Percentiles rank a stretch among this genome's conserved stretches.
Evolutionary conservation across 345 rosid species (phyloP).

Genomic region (Brassica juncea): DNA sequence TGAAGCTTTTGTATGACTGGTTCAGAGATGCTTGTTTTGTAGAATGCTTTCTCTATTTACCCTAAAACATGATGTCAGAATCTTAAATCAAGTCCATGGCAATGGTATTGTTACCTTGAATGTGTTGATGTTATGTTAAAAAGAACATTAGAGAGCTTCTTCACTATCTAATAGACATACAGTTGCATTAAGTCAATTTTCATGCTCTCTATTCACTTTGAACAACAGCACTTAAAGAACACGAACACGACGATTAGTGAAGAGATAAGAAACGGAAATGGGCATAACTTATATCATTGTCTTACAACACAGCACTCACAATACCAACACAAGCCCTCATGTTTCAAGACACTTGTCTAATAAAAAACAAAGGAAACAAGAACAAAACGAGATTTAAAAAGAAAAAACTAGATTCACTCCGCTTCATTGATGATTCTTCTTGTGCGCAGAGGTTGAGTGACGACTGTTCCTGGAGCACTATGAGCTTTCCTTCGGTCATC

Average conservation of each 20-base stretch:
- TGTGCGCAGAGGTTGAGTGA: conserved; percentile 56
- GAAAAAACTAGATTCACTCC: conserved; percentile 46
- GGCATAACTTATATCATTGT: background rate
- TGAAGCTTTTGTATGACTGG: conserved; percentile 25
- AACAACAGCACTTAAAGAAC: too few species aligned
- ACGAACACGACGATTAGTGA: too few species aligned
- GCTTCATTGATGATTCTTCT: conserved; percentile 78
- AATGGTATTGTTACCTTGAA: conserved; percentile 1
- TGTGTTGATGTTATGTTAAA: conserved; percentile 23
- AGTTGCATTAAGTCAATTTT: too few species aligned
- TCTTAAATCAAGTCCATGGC: background rate
- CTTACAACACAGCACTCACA: conserved; percentile 10
- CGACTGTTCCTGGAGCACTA: conserved; percentile 77
- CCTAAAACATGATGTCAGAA: background rate
- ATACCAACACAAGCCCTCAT: conserved; percentile 8
- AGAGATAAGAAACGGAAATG: background rate
- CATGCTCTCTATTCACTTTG: too few species aligned
- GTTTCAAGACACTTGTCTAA: background rate
- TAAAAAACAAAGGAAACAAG: background rate
- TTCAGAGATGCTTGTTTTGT: conserved; percentile 24
- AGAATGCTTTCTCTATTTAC: conserved; percentile 23
- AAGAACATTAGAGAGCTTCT: background rate
- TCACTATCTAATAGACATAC: too few species aligned
- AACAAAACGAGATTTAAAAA: background rate
- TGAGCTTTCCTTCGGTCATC: conserved; percentile 83